Evolutionary conservation across 306 rosid genomes (phyloP), one percentile per base, ranked within the genome.

Genomic region (Pterocarpus macrocarpus): DNA sequence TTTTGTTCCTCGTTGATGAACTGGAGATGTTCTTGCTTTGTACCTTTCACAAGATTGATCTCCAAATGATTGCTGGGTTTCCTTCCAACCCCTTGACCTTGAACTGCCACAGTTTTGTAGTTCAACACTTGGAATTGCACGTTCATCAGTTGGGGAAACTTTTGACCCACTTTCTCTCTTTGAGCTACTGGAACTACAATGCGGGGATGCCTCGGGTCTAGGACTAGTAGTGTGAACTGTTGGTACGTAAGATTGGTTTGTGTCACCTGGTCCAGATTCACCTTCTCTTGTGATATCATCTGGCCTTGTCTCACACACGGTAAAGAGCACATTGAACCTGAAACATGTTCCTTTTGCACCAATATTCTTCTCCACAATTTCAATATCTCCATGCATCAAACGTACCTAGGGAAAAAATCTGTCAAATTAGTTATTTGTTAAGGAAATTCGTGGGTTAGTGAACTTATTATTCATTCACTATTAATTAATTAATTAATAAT

Each of bases 331-430:
- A 84, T 71, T 90, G 80, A 94, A 94, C 83, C 89, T 91, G 55
- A 94, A 89, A 68, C 95, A 91, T 4, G 91, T 89, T 70, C 95
- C 95, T 39, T 73, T 84, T 81, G 89, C 90, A 1, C 91, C 92
- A 8, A 76, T 76, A 39, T 84, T 87, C 70, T 94, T 94, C 62
- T 94, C 92, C 75, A 89, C 83, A 68, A 94, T 89, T 73, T 58
- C 38, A 76, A 91, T 87, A 45, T 92, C 94, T 43, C 95, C 97
- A 53, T 87, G 88, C 98, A 91, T 94, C 87, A 91, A 81, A 8
- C 85, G 91, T 43, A 91, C 98, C 97, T 90, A 64, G 5, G 35
- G 74, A 28, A 55, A 47, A 66, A 64, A 71, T 43, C 6, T 5
- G 8, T 1, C 43, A 64, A 2, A 34, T 36, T 12, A 36, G 34